These are phyloP conservation scores for Candida ficus DNA, from an alignment of 805 yeast genomes.

Conservation along the genomic window DNA sequence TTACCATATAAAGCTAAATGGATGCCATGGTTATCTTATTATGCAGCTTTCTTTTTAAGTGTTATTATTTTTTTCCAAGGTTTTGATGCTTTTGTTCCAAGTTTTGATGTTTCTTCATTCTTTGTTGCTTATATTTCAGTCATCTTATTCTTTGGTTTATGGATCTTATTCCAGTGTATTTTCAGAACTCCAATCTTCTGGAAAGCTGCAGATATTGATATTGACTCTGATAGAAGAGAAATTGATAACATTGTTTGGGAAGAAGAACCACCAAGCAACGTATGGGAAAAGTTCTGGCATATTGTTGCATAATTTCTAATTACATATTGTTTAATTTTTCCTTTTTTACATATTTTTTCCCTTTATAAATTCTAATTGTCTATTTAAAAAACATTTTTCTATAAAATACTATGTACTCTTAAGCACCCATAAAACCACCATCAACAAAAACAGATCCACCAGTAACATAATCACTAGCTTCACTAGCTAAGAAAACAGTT, in stretches of 20 bases:
- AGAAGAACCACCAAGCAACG: slow-evolving; percentile 39
- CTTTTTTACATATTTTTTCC: no score
- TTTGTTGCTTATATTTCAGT: slow-evolving; percentile 70
- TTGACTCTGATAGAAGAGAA: slow-evolving; percentile 61
- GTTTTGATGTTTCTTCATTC: slow-evolving; percentile 50
- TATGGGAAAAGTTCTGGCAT: slow-evolving; percentile 11
- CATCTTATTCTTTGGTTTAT: slow-evolving; percentile 50
- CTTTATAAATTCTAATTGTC: neutral
- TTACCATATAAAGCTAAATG: slow-evolving; percentile 71
- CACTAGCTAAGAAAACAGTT: slow-evolving; percentile 42
- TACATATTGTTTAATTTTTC: neutral
- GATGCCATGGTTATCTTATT: slow-evolving; percentile 66
- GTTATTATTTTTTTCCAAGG: slow-evolving; percentile 70
- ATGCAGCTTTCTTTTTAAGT: slow-evolving; percentile 48
- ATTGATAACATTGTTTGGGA: slow-evolving; percentile 58
- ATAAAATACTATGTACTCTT: slow-evolving; percentile 72
- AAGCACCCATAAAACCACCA: slow-evolving; percentile 15
- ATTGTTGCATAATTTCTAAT: slow-evolving; percentile 4
- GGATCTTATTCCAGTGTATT: slow-evolving; percentile 49
- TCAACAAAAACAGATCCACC: slow-evolving; percentile 1
- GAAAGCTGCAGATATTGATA: slow-evolving; percentile 58
- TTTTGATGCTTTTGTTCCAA: slow-evolving; percentile 52
- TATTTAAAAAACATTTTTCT: slow-evolving; percentile 54
- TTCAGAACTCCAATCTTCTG: slow-evolving; percentile 43
- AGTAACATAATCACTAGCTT: slow-evolving; percentile 31